Evolutionary conservation across 345 rosid genomes (phyloP).

Genomic region (Murraya paniculata): DNA sequence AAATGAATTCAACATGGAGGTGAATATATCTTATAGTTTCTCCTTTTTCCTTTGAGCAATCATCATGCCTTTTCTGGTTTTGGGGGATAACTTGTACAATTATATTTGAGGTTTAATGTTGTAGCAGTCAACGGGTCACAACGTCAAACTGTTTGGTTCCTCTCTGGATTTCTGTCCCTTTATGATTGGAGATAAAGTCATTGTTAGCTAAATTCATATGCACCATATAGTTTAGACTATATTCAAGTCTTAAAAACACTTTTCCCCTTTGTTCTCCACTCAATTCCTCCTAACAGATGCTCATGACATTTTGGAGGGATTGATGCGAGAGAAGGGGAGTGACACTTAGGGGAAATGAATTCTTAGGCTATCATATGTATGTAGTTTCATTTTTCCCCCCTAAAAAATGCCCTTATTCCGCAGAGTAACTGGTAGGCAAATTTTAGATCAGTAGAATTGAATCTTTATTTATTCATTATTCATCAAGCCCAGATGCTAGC

Average conservation of each 20-base stretch:
- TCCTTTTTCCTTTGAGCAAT: constrained; percentile 5
- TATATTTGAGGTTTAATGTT: not conserved
- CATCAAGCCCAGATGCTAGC: not conserved
- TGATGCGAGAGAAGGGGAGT: not conserved
- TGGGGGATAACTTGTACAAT: not conserved
- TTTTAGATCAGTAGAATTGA: not conserved
- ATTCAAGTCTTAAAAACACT: not conserved
- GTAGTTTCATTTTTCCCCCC: not conserved
- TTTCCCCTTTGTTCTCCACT: not conserved
- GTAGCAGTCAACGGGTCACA: not conserved
- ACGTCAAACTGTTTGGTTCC: not conserved
- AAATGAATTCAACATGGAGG: constrained; percentile 86
- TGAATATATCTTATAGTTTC: constrained; percentile 26
- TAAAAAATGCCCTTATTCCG: not conserved
- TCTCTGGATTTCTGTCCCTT: not conserved
- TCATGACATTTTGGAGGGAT: not conserved
- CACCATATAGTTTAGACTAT: not conserved
- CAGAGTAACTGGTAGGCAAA: not conserved
- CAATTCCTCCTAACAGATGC: not conserved
- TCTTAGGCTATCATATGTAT: not conserved
- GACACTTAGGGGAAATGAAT: not conserved
- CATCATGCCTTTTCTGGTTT: constrained; percentile 1
- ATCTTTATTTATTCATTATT: not conserved
- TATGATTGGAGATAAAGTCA: not conserved
- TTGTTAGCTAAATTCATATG: not conserved